Percentiles rank a stretch among this genome's conserved stretches.
Evolutionary conservation across 164 flowering plant genomes (phyloP).

Genomic region (Liriodendron chinense): DNA sequence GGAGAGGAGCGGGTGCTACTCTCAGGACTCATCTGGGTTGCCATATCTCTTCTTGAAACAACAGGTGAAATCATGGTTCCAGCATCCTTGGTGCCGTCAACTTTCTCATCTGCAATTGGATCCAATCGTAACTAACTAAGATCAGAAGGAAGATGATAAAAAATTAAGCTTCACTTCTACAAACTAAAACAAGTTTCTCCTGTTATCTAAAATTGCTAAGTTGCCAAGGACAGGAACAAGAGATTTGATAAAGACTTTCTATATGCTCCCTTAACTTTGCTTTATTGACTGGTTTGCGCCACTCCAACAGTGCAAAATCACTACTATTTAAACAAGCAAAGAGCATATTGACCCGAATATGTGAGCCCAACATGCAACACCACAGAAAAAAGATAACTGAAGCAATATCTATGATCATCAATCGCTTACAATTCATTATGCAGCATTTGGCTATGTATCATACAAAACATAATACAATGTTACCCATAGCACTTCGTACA

Average conservation of each 20-base stretch:
- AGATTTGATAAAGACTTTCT: too few species aligned
- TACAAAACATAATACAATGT: too few species aligned
- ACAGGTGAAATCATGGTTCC: constrained; percentile 47
- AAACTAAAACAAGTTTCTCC: neutral
- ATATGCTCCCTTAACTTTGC: too few species aligned
- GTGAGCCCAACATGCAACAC: neutral
- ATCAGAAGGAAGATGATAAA: neutral
- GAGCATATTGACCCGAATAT: neutral
- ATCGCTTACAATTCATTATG: too few species aligned
- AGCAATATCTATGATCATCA: neutral
- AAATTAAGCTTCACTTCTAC: too few species aligned
- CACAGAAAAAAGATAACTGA: too few species aligned
- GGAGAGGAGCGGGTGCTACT: constrained; percentile 67
- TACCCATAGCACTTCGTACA: too few species aligned
- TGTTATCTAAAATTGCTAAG: neutral
- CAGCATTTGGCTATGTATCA: too few species aligned
- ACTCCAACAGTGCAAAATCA: neutral
- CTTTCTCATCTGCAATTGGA: constrained; percentile 43
- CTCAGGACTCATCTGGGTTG: constrained; percentile 97
- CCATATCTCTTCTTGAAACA: constrained; percentile 87
- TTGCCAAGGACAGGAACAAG: neutral
- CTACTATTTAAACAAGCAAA: neutral
- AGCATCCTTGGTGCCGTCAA: constrained; percentile 45
- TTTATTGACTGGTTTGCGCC: neutral
- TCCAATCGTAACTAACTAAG: constrained; percentile 2